Conservation (phyloP, 2,329 filamentous ascomycete genomes). For the Nemania serpens region DNA sequence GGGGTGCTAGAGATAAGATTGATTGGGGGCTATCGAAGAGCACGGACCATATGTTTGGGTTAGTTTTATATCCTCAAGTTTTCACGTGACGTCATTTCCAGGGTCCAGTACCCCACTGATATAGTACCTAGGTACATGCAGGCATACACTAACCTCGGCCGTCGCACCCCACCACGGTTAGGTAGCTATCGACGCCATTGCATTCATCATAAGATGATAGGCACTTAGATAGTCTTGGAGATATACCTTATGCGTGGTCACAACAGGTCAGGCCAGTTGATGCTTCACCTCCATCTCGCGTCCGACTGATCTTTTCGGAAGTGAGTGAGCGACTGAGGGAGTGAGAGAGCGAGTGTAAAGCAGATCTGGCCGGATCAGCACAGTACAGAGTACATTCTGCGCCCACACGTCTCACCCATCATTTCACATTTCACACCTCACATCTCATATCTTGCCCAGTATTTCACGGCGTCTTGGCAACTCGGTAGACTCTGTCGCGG, state of each 20-base stretch:
- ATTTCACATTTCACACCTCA: no score
- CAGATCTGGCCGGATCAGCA: neutral
- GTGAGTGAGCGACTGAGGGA: neutral
- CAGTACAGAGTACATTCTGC: neutral
- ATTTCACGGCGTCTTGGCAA: neutral
- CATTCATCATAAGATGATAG: no score
- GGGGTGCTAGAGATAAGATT: no score
- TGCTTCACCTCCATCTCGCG: neutral
- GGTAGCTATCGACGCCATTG: neutral
- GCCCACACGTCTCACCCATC: neutral
- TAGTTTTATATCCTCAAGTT: no score
- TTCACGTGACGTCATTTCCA: conserved; percentile 23
- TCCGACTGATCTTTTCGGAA: neutral
- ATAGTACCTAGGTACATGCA: neutral
- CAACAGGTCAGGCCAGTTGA: no score
- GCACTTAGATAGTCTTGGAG: no score
- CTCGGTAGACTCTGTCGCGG: neutral
- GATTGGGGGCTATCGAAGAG: no score
- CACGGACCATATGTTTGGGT: no score
- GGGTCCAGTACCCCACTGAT: conserved; percentile 1
- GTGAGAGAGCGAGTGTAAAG: neutral
- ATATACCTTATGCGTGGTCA: no score
- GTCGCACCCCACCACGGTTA: neutral
- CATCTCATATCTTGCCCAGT: neutral
- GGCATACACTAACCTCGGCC: neutral